Percentiles rank a stretch among this genome's conserved stretches.
phyloP scores from a whole-genome alignment of 306 rosid species.

The Prunus mongolica region DNA sequence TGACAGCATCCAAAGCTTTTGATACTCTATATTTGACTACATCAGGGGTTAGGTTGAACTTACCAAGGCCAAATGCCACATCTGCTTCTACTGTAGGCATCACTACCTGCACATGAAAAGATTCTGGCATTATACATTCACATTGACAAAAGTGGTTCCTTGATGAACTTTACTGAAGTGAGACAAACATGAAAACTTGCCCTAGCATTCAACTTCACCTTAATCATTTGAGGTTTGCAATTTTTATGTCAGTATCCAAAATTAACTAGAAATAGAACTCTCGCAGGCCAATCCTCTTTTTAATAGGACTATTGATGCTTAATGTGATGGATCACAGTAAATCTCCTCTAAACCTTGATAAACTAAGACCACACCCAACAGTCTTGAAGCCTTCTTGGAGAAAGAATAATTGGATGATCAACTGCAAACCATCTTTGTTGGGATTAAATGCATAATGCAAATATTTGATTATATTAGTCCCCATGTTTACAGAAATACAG shows the following conservation, averaged over 20 bases:
- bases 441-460: background rate
- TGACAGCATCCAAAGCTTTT: slow-evolving; percentile 62
- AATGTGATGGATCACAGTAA: background rate
- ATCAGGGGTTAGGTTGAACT: slow-evolving; percentile 50
- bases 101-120: slow-evolving; percentile 56
- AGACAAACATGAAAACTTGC: background rate
- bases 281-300: background rate
- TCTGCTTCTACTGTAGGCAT: slow-evolving; percentile 88
- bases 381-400: background rate
- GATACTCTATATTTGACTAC: slow-evolving; percentile 71
- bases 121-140: background rate
- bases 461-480: background rate
- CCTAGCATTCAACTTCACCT: background rate
- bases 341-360: background rate
- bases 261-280: background rate
- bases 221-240: background rate
- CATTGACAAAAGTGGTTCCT: background rate
- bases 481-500: background rate
- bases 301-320: background rate
- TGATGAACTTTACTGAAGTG: background rate
- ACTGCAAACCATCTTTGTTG: background rate
- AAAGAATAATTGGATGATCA: background rate
- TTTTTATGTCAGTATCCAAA: background rate
- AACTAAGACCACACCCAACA: background rate
- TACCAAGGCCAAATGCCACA: slow-evolving; percentile 89